Evolutionary conservation across 116 monocot species (phyloP).

Genomic region (Phalaenopsis hybrid): DNA sequence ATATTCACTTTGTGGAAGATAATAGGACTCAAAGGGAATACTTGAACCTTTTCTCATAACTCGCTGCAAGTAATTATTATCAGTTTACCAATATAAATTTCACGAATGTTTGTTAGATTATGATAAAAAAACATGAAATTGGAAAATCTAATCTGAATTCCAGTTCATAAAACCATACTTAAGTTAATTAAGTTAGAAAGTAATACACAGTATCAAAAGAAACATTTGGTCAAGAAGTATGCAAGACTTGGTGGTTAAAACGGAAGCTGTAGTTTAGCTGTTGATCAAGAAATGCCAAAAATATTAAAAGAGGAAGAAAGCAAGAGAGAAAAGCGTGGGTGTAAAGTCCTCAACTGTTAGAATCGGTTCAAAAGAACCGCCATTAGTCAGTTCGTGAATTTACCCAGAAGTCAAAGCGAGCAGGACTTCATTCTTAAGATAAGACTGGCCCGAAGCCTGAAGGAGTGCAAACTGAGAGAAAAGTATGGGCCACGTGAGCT

Average conservation of each 20-base stretch:
- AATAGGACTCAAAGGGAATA: constrained; percentile 64
- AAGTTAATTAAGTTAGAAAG: neutral
- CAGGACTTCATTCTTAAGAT: no score
- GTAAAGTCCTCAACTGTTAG: no score
- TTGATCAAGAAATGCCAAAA: neutral
- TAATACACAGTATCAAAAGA: neutral
- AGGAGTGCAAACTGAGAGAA: neutral
- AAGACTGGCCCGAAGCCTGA: no score
- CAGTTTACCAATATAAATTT: constrained; percentile 7
- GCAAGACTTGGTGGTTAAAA: neutral
- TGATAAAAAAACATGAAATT: neutral
- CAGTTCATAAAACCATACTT: neutral
- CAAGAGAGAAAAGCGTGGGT: neutral
- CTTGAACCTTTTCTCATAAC: constrained; percentile 29
- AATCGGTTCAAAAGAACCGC: no score
- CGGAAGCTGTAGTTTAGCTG: neutral
- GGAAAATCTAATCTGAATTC: neutral
- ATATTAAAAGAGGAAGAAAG: neutral
- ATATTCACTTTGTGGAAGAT: constrained; percentile 39
- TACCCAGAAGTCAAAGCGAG: neutral
- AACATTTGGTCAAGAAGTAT: neutral
- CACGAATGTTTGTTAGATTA: neutral
- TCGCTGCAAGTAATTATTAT: constrained; percentile 45
- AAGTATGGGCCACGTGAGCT: neutral
- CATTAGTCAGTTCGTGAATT: neutral